phyloP scores from a whole-genome alignment of 208 protist genomes.

The Phytomonas francai region DNA sequence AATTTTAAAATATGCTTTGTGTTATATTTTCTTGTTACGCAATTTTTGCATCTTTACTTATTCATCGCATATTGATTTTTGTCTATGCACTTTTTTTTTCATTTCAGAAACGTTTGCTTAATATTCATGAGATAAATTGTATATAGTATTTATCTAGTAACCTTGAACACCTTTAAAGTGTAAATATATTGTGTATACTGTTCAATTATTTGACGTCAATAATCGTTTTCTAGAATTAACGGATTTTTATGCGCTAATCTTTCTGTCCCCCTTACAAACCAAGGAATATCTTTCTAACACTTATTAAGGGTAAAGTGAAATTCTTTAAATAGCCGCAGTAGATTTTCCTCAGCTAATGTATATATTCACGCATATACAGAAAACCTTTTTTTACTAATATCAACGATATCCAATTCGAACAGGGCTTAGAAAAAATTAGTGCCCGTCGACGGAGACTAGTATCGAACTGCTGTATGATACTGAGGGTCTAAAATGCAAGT shows the following conservation, averaged over 20 bases:
- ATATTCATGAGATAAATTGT: neutral
- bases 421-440: no score
- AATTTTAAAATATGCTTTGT: neutral
- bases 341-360: neutral
- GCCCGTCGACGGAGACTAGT: no score
- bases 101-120: neutral
- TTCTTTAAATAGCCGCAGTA: constrained; percentile 2
- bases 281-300: neutral
- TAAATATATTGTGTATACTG: neutral
- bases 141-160: neutral
- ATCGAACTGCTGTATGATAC: no score
- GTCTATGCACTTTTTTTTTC: neutral
- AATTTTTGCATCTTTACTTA: neutral
- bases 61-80: neutral
- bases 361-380: neutral
- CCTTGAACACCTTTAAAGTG: neutral
- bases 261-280: neutral
- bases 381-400: no score
- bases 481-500: no score
- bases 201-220: neutral
- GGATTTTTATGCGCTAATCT: neutral
- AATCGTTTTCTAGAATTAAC: neutral
- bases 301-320: neutral
- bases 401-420: no score
- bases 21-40: neutral